phyloP scores from a whole-genome alignment of 1,284 basidiomycete genomes.

The Kalmanozyma brasiliensis region DNA sequence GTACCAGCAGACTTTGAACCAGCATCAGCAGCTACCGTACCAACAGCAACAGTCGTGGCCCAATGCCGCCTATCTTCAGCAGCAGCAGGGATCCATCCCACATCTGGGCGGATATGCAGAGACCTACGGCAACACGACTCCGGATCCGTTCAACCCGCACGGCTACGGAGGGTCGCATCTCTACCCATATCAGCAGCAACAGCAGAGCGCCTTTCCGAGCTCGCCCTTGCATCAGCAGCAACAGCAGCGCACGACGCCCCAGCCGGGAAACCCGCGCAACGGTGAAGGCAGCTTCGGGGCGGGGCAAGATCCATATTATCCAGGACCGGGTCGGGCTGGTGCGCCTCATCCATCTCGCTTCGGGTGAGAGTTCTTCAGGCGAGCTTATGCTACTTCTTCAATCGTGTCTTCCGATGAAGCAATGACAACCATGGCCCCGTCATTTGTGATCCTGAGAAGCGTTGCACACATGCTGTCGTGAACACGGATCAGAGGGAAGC shows the following conservation, averaged over 20 bases:
- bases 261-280: conserved; percentile 21
- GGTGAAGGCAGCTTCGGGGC: conserved; percentile 4
- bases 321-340: conserved; percentile 12
- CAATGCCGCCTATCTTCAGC: conserved; percentile 16
- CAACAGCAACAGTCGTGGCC: conserved; percentile 16
- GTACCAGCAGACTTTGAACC: conserved; percentile 15
- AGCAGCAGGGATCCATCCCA: background rate
- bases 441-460: background rate
- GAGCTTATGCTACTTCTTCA: no score
- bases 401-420: background rate
- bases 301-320: conserved; percentile 24
- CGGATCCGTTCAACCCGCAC: conserved; percentile 41
- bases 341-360: conserved; percentile 13
- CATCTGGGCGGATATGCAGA: conserved; percentile 8
- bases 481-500: background rate
- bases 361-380: background rate
- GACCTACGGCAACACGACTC: conserved; percentile 30
- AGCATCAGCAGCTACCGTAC: conserved; percentile 15
- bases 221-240: conserved; percentile 11
- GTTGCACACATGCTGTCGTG: no score
- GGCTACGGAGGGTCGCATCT: conserved; percentile 16
- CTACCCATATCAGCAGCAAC: conserved; percentile 7
- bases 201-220: conserved; percentile 2
- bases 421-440: background rate
- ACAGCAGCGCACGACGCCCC: conserved; percentile 22